phyloP scores from a whole-genome alignment of 345 rosid species.

The Syzygium aqueum region DNA sequence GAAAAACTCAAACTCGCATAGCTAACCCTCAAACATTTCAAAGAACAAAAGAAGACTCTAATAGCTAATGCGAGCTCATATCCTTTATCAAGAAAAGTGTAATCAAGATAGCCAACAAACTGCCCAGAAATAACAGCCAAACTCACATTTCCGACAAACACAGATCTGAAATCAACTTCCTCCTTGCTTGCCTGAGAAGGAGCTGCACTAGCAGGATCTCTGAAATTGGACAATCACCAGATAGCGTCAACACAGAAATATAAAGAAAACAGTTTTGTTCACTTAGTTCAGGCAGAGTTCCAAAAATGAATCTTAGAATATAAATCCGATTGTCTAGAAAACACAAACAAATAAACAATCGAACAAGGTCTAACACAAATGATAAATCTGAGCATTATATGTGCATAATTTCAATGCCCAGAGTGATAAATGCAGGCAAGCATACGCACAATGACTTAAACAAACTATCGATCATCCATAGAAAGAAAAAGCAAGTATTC shows the following conservation, averaged over 20 bases:
- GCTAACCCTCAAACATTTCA: neutral
- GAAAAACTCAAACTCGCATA: neutral
- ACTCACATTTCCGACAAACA: conserved; percentile 96
- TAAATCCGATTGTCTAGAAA: neutral
- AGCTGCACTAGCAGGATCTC: conserved; percentile 65
- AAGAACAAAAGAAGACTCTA: neutral
- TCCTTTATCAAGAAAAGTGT: neutral
- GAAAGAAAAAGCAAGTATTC: neutral
- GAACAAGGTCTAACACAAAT: neutral
- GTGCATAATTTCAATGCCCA: neutral
- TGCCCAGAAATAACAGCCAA: neutral
- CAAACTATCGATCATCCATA: neutral
- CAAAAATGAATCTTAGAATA: neutral
- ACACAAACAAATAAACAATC: neutral
- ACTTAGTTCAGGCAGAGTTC: neutral
- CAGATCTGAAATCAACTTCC: conserved; percentile 74
- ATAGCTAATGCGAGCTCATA: neutral
- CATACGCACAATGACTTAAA: neutral
- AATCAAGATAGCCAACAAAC: neutral
- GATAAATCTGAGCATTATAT: neutral
- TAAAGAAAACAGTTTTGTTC: neutral
- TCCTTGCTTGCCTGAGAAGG: conserved; percentile 67
- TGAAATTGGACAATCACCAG: neutral
- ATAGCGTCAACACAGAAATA: neutral
- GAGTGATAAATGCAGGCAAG: neutral